These are phyloP conservation scores for Erodium moschatum DNA, from an alignment of 441 rosid genomes.

Conservation along the genomic window DNA sequence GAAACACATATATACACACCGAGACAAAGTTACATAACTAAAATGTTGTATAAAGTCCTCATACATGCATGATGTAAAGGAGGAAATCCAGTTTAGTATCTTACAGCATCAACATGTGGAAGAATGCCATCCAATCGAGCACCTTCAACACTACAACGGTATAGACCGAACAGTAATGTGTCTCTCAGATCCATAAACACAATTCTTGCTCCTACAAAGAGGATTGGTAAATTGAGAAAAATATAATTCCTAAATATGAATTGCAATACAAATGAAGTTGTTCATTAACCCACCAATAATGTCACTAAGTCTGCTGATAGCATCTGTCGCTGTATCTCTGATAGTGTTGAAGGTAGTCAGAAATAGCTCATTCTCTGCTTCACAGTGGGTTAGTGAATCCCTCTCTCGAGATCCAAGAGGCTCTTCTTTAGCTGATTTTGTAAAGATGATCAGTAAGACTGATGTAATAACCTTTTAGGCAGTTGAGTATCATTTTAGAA, in stretches of 20 bases:
- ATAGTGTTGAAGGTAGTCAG: constrained; percentile 66
- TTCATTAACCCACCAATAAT: constrained; percentile 56
- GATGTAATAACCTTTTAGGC: background rate
- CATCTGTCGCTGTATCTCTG: constrained; percentile 49
- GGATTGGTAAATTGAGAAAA: constrained; percentile 1
- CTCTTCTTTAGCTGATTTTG: constrained; percentile 35
- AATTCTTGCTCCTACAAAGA: constrained; percentile 59
- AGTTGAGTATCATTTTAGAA: background rate
- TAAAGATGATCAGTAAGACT: constrained; percentile 14
- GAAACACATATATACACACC: background rate
- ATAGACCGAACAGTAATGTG: constrained; percentile 55
- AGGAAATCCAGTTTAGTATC: constrained; percentile 19
- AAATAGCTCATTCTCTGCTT: constrained; percentile 80
- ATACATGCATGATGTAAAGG: constrained; percentile 4
- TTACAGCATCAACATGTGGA: constrained; percentile 71
- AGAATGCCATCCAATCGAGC: constrained; percentile 75
- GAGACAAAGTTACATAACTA: background rate
- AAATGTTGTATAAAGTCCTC: background rate
- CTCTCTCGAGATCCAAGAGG: constrained; percentile 34
- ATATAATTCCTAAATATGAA: background rate
- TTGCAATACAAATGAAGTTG: constrained; percentile 13
- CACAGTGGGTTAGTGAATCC: constrained; percentile 43
- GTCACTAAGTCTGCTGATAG: constrained; percentile 53
- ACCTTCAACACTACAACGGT: constrained; percentile 62
- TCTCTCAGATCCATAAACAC: constrained; percentile 93